Evolutionary conservation across 139 green algal genomes (phyloP), one percentile per base, ranked within the genome.

Genomic region (Volvox reticuliferus): DNA sequence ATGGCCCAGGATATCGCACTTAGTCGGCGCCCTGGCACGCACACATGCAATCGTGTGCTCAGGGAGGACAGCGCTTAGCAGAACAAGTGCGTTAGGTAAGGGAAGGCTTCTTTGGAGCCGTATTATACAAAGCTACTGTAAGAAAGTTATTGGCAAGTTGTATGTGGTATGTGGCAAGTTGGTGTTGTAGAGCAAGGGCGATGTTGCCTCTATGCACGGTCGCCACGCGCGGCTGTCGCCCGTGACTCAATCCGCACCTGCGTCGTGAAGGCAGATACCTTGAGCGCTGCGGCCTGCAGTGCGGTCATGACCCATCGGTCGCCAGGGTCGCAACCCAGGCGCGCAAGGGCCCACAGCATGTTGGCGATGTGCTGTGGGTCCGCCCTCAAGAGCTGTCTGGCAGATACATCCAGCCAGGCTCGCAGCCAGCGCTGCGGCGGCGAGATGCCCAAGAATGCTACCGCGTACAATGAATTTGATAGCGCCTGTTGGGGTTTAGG

Each of bases 361-460:
- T 89, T 89, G n/a, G 85, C 28, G 22, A 89, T 44, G 69, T 89
- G 85, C 69, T 89, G 85, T 50, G 85, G 85, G 44, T 89, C 69
- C 3, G 69, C 37, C 12, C 16, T 18, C 1, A 50, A 36, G 32
- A 89, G n/a, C 37, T 62, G 24, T 14, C 33, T 1, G 2, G 28
- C 85, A n/a, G 85, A n/a, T 12, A 50, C 71, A 36, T 12, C 6
- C 69, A 73, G 69, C 85, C 85, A 89, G 69, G 85, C 28, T 9
- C 20, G 30, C 5, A 82, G 17, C 85, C 85, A 89, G 28, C 37
- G 2, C 6, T 62, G 28, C 69, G 85, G 85, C 85, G 69, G 85
- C 24, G 28, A 33, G 28, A 75, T 21, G 37, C 28, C 28, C 69
- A 89, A 20, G 9, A 55, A 16, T 20, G 85, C 85, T 16, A 89